Evolutionary conservation across 2,329 filamentous ascomycete genomes (phyloP).

Genomic region (Cytospora schulzeri): DNA sequence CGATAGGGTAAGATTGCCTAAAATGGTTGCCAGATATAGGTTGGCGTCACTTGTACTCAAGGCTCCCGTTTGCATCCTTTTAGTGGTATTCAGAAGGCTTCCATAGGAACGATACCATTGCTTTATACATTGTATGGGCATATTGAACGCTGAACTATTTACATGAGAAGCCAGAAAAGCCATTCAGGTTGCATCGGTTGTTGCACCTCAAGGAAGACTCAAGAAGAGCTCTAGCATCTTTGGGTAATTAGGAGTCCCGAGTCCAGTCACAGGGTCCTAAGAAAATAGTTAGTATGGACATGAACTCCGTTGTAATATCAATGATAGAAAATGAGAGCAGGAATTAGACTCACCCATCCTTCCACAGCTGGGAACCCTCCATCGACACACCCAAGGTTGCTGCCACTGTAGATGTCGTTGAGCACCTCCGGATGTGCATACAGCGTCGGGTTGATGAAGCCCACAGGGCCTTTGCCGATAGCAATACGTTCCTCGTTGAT

Average conservation of each 20-base stretch:
- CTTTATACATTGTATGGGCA: neutral
- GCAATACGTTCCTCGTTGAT: conserved; percentile 63
- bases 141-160: neutral
- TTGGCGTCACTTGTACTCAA: no score
- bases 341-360: conserved; percentile 30
- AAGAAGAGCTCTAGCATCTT: conserved; percentile 19
- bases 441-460: conserved; percentile 39
- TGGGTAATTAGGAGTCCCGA: conserved; percentile 30
- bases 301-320: neutral
- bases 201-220: conserved; percentile 30
- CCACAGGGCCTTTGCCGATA: conserved; percentile 44
- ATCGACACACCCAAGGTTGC: conserved; percentile 37
- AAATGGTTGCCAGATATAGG: no score
- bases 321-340: neutral
- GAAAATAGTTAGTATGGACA: neutral
- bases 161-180: neutral
- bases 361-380: conserved; percentile 35
- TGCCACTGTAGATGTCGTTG: conserved; percentile 35
- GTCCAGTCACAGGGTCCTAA: conserved; percentile 32
- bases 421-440: conserved; percentile 37
- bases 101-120: neutral
- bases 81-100: neutral
- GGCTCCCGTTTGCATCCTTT: no score
- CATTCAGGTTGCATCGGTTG: conserved; percentile 32
- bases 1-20: no score